Conservation (phyloP, 2,329 filamentous ascomycete species). For the Triangularia verruculosa region DNA sequence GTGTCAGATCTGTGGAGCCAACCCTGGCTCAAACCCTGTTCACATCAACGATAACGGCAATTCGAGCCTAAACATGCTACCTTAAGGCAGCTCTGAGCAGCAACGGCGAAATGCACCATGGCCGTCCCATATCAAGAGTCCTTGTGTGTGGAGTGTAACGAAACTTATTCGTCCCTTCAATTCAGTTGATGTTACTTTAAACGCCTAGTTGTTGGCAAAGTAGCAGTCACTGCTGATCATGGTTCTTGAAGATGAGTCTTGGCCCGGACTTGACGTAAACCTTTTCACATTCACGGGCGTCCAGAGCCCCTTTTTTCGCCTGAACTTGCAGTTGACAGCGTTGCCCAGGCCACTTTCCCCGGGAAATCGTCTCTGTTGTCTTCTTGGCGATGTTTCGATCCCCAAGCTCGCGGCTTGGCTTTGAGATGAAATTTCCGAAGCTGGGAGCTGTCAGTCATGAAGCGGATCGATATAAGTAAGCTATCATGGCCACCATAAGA, state of each 20-base stretch:
- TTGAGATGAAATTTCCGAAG: neutral
- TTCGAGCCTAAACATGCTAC: neutral
- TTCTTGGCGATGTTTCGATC: conserved; percentile 6
- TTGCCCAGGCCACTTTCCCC: neutral
- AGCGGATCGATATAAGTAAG: neutral
- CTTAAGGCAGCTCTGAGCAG: neutral
- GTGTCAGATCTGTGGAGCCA: neutral
- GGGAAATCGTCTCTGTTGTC: neutral
- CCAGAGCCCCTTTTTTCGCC: neutral
- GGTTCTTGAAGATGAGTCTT: neutral
- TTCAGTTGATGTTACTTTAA: neutral
- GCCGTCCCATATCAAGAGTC: neutral
- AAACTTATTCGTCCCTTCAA: neutral
- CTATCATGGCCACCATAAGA: neutral
- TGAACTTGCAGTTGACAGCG: neutral
- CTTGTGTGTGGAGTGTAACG: neutral
- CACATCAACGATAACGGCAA: neutral
- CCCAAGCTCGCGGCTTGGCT: neutral
- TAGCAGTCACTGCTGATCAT: neutral
- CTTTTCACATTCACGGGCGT: neutral
- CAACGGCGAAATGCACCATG: neutral
- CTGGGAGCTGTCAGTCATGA: neutral
- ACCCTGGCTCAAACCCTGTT: neutral
- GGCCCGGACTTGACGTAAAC: too few relatives aligned
- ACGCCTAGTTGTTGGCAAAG: neutral